Evolutionary conservation across 2,329 filamentous ascomycete genomes (phyloP), one percentile per base, ranked within the genome.

Genomic region (Thielaviopsis populi): DNA sequence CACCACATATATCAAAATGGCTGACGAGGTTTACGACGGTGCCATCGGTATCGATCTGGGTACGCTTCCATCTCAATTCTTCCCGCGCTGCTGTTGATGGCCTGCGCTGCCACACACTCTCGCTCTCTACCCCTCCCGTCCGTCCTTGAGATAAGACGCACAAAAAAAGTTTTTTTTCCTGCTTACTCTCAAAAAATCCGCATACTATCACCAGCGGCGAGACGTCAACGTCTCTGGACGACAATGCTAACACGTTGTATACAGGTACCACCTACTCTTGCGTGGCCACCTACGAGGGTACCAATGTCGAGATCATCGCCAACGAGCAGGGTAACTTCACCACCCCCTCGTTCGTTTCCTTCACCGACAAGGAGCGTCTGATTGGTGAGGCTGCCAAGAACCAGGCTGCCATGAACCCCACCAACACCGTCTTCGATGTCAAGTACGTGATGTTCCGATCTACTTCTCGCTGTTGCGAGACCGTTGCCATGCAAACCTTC

Each of bases 321-420:
- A 97, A 97, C 81, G 92, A 97, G 85, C 92, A 97, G 86, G 92
- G 92, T 84, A 91, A 85, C 80, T 96, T 96, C 81, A 97, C 94
- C 75, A 97, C 94, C 69, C 94, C 94, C 70, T 97, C 94, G 65
- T 99, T 96, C 83, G 94, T 99, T 75, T 95, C 90, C 72, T 99
- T 99, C 86, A 96, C 91, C 76, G 87, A 92, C 73, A 90, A 96
- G 82, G 94, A 99, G 84, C 91, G 94, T 79, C 82, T 99, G 80
- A 97, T 97, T 75, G 94, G 94, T 83, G 94, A 97, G 84, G 92
- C 94, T 67, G 94, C 94, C 75, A 99, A 97, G 89, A 99, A 99
- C 84, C 91, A 96, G 86, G 94, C 92, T 75, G 92, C 94, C 74
- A 96, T 97, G 90, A 99, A 99, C 89, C 94, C 94, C 68, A 78